phyloP scores from a whole-genome alignment of 441 rosid species.

The Gossypium trilobum region DNA sequence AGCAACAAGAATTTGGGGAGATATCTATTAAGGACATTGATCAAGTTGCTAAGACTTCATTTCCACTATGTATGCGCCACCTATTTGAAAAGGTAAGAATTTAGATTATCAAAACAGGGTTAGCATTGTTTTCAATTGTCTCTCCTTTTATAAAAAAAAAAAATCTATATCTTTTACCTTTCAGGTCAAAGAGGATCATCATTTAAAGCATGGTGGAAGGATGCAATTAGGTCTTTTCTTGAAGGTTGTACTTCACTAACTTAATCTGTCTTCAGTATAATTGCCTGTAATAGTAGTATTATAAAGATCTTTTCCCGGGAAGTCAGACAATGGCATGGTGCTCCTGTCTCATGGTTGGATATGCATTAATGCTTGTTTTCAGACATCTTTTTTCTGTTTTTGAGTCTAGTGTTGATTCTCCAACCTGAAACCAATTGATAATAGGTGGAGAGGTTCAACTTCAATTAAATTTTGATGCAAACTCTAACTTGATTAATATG shows the following conservation, averaged over 20 bases:
- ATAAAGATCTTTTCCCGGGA: neutral
- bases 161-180: neutral
- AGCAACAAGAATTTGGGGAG: slow-evolving; percentile 66
- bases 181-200: slow-evolving; percentile 92
- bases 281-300: neutral
- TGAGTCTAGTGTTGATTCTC: neutral
- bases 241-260: slow-evolving; percentile 45
- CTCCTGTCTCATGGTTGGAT: neutral
- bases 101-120: neutral
- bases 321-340: neutral
- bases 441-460: neutral
- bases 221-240: slow-evolving; percentile 92
- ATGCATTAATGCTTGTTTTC: neutral
- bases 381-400: neutral
- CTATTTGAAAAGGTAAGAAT: slow-evolving; percentile 60
- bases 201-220: slow-evolving; percentile 91
- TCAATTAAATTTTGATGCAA: neutral
- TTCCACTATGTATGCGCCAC: slow-evolving; percentile 82
- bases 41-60: slow-evolving; percentile 61
- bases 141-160: neutral
- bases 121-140: neutral
- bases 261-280: neutral
- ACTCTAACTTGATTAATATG: neutral
- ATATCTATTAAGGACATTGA: slow-evolving; percentile 77
- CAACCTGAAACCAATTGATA: neutral